Evolutionary conservation across 768 basidiomycete genomes (phyloP).

Genomic region (Agaricus sinodeliciosus): DNA sequence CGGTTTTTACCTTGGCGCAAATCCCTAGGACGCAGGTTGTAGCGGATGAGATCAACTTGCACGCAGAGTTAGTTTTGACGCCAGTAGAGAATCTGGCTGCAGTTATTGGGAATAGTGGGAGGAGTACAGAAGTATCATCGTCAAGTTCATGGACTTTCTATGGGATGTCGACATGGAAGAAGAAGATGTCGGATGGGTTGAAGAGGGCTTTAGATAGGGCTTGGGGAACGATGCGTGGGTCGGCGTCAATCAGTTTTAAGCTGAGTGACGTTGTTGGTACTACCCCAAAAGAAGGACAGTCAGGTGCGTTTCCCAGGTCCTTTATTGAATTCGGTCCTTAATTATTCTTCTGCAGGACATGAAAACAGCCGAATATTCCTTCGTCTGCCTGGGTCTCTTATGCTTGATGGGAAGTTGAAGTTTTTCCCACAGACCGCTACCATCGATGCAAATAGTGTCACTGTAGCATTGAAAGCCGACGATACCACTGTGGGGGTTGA

Average conservation of each 20-base stretch:
- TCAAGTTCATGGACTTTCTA: constrained; percentile 24
- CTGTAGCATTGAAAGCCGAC: constrained; percentile 37
- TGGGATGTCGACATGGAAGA: constrained; percentile 61
- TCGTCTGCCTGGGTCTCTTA: constrained; percentile 36
- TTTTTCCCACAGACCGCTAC: constrained; percentile 54
- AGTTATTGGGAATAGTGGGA: not conserved
- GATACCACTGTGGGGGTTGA: constrained; percentile 43
- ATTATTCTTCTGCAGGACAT: constrained; percentile 1
- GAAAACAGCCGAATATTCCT: constrained; percentile 32
- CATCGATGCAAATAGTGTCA: constrained; percentile 48
- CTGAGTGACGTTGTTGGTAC: constrained; percentile 41
- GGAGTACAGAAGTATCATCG: constrained; percentile 12
- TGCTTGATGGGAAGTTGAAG: constrained; percentile 38
- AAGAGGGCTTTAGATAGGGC: constrained; percentile 63
- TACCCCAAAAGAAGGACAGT: constrained; percentile 20
- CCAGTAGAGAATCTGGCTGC: constrained; percentile 31
- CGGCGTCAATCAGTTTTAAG: constrained; percentile 43
- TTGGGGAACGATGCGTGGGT: constrained; percentile 57
- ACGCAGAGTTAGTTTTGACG: constrained; percentile 48
- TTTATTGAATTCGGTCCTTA: not conserved
- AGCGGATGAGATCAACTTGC: constrained; percentile 42
- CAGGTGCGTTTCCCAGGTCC: constrained; percentile 21
- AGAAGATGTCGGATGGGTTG: constrained; percentile 51
- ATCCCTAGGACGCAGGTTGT: constrained; percentile 47
- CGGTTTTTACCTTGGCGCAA: constrained; percentile 43